A percentile compares a stretch with the other conserved stretches of the same genome.
These are phyloP conservation scores for Psilocybe cubensis DNA, from an alignment of 768 basidiomycete species.

Conservation along the genomic window DNA sequence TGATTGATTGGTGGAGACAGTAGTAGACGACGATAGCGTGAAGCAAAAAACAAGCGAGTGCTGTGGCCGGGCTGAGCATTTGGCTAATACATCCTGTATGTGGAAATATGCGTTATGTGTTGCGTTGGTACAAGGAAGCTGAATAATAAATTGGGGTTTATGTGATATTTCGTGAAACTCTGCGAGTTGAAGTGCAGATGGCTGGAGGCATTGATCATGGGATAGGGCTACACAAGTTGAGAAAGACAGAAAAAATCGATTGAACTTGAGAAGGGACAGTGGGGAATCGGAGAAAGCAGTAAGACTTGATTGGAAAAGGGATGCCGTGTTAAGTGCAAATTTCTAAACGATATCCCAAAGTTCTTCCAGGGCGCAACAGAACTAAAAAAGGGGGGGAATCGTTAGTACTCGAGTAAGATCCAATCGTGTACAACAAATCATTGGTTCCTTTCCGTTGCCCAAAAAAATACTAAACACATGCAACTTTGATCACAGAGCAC, in stretches of 20 bases:
- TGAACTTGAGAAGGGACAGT: slow-evolving; percentile 3
- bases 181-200: slow-evolving; percentile 53
- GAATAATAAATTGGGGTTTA: not conserved
- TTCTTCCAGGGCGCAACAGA: slow-evolving; percentile 92
- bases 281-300: not conserved
- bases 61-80: too few relatives aligned
- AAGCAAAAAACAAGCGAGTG: too few relatives aligned
- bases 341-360: slow-evolving; percentile 90
- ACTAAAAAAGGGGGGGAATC: slow-evolving; percentile 44
- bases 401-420: not conserved
- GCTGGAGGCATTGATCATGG: slow-evolving; percentile 27
- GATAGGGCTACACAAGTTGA: not conserved
- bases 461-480: too few relatives aligned
- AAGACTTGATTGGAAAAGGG: not conserved
- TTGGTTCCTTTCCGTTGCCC: too few relatives aligned
- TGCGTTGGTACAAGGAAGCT: not conserved
- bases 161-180: slow-evolving; percentile 19
- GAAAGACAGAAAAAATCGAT: slow-evolving; percentile 3
- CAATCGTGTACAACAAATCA: too few relatives aligned
- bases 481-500: too few relatives aligned
- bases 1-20: too few relatives aligned
- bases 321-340: not conserved
- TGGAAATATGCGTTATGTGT: too few relatives aligned
- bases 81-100: too few relatives aligned
- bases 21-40: too few relatives aligned